Evolutionary conservation across 2,329 filamentous ascomycete genomes (phyloP).

Genomic region (Elsinoe batatas): DNA sequence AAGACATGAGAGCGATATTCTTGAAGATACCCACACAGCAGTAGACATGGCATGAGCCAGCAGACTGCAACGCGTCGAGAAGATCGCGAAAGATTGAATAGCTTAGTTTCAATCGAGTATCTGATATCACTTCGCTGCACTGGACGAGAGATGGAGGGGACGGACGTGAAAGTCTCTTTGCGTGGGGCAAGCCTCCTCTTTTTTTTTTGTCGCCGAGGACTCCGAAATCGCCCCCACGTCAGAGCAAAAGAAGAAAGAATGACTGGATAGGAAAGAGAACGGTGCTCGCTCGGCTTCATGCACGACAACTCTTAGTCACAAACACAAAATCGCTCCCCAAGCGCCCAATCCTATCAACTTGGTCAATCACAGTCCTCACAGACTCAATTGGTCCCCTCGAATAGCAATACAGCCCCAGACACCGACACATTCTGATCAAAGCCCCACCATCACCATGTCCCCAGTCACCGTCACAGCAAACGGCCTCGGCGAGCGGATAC

Average conservation of each 20-base stretch:
- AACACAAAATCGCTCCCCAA: background rate
- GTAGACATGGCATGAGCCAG: no score
- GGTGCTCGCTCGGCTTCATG: constrained; percentile 10
- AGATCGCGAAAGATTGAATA: no score
- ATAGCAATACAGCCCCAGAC: background rate
- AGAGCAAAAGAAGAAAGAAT: background rate
- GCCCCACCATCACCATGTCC: constrained; percentile 16
- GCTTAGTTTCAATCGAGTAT: no score
- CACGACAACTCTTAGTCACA: constrained; percentile 7
- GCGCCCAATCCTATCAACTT: constrained; percentile 1
- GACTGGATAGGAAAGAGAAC: background rate
- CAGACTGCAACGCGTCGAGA: no score
- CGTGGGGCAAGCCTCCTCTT: no score
- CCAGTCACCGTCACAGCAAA: constrained; percentile 15
- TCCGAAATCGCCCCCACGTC: background rate
- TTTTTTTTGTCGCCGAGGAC: background rate
- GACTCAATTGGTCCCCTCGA: background rate
- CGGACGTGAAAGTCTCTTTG: no score
- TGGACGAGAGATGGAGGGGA: no score
- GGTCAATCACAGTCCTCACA: background rate
- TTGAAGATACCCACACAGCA: no score
- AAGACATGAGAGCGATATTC: no score
- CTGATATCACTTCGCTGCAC: no score
- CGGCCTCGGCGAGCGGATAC: constrained; percentile 26
- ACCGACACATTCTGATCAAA: background rate